Conservation (phyloP, 2,329 filamentous ascomycete species). For the Monosporascus sp. region DNA sequence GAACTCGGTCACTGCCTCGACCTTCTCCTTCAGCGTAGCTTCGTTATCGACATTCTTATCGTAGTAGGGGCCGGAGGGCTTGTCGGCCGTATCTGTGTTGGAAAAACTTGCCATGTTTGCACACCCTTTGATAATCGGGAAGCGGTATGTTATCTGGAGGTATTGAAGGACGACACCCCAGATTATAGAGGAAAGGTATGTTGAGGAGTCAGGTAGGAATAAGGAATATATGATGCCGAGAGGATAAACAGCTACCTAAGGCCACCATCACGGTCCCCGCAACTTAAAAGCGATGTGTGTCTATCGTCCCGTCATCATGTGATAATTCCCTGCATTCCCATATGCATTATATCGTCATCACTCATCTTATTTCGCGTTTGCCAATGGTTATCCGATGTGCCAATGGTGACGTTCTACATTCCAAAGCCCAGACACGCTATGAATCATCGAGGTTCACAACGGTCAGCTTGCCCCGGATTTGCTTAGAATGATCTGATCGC, state of each 20-base stretch:
- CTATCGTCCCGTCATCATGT: no score
- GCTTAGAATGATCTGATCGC: no score
- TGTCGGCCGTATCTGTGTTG: conserved; percentile 12
- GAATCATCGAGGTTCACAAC: background rate
- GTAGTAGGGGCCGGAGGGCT: conserved; percentile 53
- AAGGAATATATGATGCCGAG: background rate
- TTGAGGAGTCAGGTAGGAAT: background rate
- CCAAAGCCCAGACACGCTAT: background rate
- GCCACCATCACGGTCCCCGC: no score
- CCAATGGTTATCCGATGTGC: background rate
- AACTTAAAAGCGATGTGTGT: no score
- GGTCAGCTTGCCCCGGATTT: no score
- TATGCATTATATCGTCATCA: background rate
- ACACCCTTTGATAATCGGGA: background rate
- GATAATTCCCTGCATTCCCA: no score
- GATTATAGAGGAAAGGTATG: background rate
- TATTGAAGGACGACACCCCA: no score
- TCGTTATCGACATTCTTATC: conserved; percentile 57
- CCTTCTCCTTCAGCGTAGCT: conserved; percentile 56
- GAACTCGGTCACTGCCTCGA: conserved; percentile 57
- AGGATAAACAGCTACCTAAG: no score
- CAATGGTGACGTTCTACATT: background rate
- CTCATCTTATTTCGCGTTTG: background rate
- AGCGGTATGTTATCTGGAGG: background rate
- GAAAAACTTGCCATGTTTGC: conserved; percentile 12